A percentile compares a stretch with the other conserved stretches of the same genome.
These are phyloP conservation scores for Hordeum pubiflorum DNA, from an alignment of 202 grass and related monocot species.

Conservation along the genomic window DNA sequence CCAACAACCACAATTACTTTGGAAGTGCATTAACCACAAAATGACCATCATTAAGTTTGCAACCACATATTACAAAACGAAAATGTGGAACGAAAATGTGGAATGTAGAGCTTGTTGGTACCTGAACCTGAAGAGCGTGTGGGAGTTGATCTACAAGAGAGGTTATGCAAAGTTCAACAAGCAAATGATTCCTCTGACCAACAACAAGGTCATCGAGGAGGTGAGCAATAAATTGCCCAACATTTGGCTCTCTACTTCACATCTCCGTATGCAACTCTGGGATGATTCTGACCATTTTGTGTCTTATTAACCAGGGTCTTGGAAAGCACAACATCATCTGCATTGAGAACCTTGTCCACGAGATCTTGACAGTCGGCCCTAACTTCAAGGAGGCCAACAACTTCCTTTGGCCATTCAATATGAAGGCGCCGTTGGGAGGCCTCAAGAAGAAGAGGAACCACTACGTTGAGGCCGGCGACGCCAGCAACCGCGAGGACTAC, in stretches of 20 bases:
- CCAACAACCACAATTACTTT: no score
- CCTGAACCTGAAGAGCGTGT: conserved; percentile 64
- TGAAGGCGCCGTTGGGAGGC: conserved; percentile 51
- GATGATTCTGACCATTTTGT: no score
- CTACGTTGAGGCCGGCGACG: conserved; percentile 31
- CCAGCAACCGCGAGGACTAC: conserved; percentile 31
- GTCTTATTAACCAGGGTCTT: conserved; percentile 30
- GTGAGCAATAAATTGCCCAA: neutral
- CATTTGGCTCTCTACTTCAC: neutral
- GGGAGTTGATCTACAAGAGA: conserved; percentile 84
- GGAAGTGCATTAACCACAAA: no score
- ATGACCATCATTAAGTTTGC: no score
- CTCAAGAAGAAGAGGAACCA: conserved; percentile 86
- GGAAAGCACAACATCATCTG: conserved; percentile 55
- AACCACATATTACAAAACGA: no score
- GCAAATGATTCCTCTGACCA: conserved; percentile 53
- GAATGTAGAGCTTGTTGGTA: conserved; percentile 27
- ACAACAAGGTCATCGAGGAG: conserved; percentile 69
- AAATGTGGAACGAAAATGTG: no score
- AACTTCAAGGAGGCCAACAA: conserved; percentile 88
- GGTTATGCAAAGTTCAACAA: conserved; percentile 79
- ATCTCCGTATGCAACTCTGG: neutral
- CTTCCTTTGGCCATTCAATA: conserved; percentile 80
- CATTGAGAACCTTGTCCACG: conserved; percentile 73
- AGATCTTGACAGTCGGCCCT: conserved; percentile 63